Conservation (phyloP, 805 yeast genomes). For the Candida cerambycidarum region DNA sequence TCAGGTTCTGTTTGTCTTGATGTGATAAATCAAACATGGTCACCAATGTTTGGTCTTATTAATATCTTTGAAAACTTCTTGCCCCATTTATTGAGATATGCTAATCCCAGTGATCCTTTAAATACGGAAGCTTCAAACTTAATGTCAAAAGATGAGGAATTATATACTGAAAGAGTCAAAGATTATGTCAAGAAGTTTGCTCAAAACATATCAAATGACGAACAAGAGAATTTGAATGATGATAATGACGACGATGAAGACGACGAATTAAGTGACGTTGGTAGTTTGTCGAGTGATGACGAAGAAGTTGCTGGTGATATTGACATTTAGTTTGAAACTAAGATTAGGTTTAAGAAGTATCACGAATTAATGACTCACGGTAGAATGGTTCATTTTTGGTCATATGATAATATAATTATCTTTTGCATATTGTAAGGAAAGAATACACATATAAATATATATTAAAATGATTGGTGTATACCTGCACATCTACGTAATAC, state of each 20-base stretch:
- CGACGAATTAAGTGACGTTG: slow-evolving; percentile 49
- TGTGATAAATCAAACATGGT: slow-evolving; percentile 97
- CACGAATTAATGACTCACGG: not conserved
- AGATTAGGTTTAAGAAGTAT: too few species aligned
- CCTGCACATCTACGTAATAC: too few species aligned
- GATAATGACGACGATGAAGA: slow-evolving; percentile 36
- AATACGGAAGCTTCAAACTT: slow-evolving; percentile 87
- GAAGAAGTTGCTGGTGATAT: slow-evolving; percentile 24
- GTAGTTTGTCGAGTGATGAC: slow-evolving; percentile 50
- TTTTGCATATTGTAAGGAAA: slow-evolving; percentile 1
- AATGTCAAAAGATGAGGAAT: slow-evolving; percentile 63
- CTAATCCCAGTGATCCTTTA: slow-evolving; percentile 92
- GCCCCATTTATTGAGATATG: slow-evolving; percentile 88
- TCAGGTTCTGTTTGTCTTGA: slow-evolving; percentile 93
- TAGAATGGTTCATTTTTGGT: not conserved
- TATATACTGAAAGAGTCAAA: slow-evolving; percentile 68
- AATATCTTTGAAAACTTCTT: slow-evolving; percentile 91
- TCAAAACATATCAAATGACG: slow-evolving; percentile 45
- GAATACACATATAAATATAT: too few species aligned
- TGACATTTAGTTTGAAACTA: slow-evolving; percentile 12
- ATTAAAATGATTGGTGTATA: too few species aligned
- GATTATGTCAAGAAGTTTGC: slow-evolving; percentile 70
- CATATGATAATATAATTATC: not conserved
- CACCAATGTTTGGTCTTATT: slow-evolving; percentile 91
- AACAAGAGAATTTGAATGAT: slow-evolving; percentile 26